Evolutionary conservation across 768 basidiomycete genomes (phyloP), one percentile per base, ranked within the genome.

Genomic region (Leccinum rimulosum): DNA sequence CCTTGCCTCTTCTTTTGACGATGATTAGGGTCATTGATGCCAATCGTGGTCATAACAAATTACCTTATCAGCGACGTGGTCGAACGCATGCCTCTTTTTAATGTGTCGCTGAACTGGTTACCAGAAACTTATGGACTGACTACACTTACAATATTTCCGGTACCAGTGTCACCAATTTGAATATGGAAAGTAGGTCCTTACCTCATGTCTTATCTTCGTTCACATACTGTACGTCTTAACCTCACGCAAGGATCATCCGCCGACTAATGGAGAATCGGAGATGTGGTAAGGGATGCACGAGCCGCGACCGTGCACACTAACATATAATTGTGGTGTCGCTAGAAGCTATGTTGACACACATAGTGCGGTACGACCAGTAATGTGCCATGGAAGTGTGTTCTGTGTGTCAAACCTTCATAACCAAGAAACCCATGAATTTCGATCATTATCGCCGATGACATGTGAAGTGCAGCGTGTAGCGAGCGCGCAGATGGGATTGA

Each of bases 31-130:
- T 50, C 66, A 69, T 70, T 62, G 52, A 66, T 69, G 25, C 66
- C 57, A 66, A 70, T 69, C 69, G 64, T 49, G 59, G 60, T 50
- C 58, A 70, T 70, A 58, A 50, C 30, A 52, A 25, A 59, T 55
- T 57, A 40, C 54, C 25, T 43, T 56, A 69, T 66, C 64, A 60
- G 31, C 56, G 28, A 58, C 64, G 51, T 68, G 68, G 48, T 57
- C 38, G 27, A 52, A 61, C 51, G 49, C 66, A 56, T 70, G 68
- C 52, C 47, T 49, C 50, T 33, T 56, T 38, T 56, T 22, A 1
- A 43, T 25, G 52, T 59, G 54, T 49, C 57, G 48, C 45, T 51
- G 4, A 25, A 36, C 52, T 52, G 19, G 15, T 40, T 10, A 40
- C 17, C 40, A 40, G 17, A 40, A 40, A 40, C 22, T 22, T 22